Percentiles rank a stretch among this genome's conserved stretches.
phyloP scores from a whole-genome alignment of 2,329 filamentous ascomycete species.

The Aspergillus viridinutans region DNA sequence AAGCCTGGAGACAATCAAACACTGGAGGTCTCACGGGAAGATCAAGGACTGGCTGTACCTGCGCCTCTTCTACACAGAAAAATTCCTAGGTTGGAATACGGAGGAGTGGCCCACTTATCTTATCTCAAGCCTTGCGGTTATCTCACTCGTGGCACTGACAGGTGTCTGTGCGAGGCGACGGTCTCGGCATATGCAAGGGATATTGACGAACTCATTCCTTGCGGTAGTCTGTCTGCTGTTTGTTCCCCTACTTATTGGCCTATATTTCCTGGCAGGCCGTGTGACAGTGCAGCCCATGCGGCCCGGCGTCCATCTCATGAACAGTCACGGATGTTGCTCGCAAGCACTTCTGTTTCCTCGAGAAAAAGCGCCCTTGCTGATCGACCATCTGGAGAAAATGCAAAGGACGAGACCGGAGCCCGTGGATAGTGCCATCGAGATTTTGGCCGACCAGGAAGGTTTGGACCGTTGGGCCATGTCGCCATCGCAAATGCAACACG shows the following conservation, averaged over 20 bases:
- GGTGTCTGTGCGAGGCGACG: constrained; percentile 14
- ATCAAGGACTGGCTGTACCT: constrained; percentile 37
- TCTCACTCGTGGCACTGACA: constrained; percentile 14
- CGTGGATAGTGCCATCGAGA: constrained; percentile 19
- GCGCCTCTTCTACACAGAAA: constrained; percentile 46
- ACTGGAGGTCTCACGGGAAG: constrained; percentile 6
- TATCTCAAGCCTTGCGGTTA: constrained; percentile 25
- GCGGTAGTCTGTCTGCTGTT: constrained; percentile 26
- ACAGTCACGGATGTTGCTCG: constrained; percentile 42
- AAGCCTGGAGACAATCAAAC: constrained; percentile 34
- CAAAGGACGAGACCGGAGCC: constrained; percentile 12
- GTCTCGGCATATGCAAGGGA: constrained; percentile 11
- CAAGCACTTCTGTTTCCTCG: constrained; percentile 44
- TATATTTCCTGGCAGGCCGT: constrained; percentile 43
- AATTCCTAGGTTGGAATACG: constrained; percentile 44
- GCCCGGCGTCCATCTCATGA: constrained; percentile 39
- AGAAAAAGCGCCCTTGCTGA: constrained; percentile 14
- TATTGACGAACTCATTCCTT: constrained; percentile 22
- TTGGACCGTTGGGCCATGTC: constrained; percentile 19
- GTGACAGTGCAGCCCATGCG: constrained; percentile 36
- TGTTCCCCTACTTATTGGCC: constrained; percentile 26
- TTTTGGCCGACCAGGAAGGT: constrained; percentile 8
- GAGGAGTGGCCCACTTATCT: constrained; percentile 39
- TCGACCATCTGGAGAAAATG: constrained; percentile 12
- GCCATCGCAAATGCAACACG: constrained; percentile 22